Percentiles rank a stretch among this genome's conserved stretches.
phyloP scores from a whole-genome alignment of 306 rosid genomes.

The Prunus dulcis region DNA sequence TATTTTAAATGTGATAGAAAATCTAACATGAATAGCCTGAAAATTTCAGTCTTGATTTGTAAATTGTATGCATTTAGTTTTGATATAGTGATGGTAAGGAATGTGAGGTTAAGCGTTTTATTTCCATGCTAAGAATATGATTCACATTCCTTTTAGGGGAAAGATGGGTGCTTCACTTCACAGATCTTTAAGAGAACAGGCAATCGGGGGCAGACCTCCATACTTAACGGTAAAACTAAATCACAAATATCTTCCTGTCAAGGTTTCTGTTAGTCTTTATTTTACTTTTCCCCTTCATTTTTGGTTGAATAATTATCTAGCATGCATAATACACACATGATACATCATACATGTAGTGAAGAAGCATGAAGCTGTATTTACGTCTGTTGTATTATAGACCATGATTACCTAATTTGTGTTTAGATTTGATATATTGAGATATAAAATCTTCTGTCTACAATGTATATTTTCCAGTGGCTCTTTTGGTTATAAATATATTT shows the following conservation, averaged over 20 bases:
- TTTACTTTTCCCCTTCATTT: neutral
- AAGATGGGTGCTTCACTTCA: constrained; percentile 64
- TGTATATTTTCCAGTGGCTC: neutral
- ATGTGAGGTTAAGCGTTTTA: neutral
- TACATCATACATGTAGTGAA: neutral
- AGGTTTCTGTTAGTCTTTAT: neutral
- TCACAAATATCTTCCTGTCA: neutral
- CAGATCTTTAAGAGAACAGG: constrained; percentile 32
- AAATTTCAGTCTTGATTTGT: neutral
- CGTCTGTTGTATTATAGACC: too few relatives aligned
- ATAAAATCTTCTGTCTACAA: neutral
- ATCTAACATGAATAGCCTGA: neutral
- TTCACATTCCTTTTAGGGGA: constrained; percentile 43
- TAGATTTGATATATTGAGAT: too few relatives aligned
- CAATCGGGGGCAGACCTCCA: constrained; percentile 58
- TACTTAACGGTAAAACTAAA: constrained; percentile 40
- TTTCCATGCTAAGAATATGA: neutral
- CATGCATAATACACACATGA: neutral
- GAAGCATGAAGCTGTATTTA: neutral
- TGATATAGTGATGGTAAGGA: neutral
- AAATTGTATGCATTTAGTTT: neutral
- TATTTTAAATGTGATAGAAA: neutral
- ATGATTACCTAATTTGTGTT: too few relatives aligned
- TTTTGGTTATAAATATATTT: neutral
- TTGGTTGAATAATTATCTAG: neutral